These are phyloP conservation scores for Pleurotus citrinopileatus DNA, from an alignment of 768 basidiomycete genomes.

Conservation along the genomic window DNA sequence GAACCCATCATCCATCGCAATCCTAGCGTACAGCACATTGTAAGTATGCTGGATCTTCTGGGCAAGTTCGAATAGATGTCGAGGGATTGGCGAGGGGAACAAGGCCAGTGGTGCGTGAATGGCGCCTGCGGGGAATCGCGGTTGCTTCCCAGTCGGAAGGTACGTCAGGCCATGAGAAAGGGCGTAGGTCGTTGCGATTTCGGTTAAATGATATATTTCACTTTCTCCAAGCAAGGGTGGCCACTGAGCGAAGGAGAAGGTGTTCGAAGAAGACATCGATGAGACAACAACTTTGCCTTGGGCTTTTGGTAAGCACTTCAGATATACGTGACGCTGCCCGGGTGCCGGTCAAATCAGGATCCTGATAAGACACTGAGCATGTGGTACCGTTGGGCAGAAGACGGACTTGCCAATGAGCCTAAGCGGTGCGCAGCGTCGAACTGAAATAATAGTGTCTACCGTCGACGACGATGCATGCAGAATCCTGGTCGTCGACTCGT, in stretches of 20 bases:
- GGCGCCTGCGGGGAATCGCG: conserved; percentile 49
- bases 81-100: conserved; percentile 85
- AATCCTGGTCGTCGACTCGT: too few species aligned
- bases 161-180: conserved; percentile 84
- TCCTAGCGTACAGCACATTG: conserved; percentile 81
- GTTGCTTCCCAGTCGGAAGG: conserved; percentile 49
- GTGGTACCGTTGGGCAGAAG: too few species aligned
- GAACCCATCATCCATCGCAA: conserved; percentile 78
- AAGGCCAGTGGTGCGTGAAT: conserved; percentile 91
- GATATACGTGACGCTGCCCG: not conserved
- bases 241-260: conserved; percentile 61
- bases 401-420: too few species aligned
- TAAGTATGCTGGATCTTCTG: conserved; percentile 69
- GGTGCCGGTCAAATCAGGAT: not conserved
- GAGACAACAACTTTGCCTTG: too few species aligned
- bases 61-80: conserved; percentile 63
- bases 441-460: too few species aligned
- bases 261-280: too few species aligned
- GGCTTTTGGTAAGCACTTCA: too few species aligned
- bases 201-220: conserved; percentile 58
- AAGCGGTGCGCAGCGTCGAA: too few species aligned
- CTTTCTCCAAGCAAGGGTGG: conserved; percentile 63
- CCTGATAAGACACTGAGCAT: too few species aligned
- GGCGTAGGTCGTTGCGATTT: conserved; percentile 77
- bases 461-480: too few species aligned